A percentile compares a stretch with the other conserved stretches of the same genome.
Evolutionary conservation across 306 rosid species (phyloP).

Genomic region (Ormosia semicastrata): DNA sequence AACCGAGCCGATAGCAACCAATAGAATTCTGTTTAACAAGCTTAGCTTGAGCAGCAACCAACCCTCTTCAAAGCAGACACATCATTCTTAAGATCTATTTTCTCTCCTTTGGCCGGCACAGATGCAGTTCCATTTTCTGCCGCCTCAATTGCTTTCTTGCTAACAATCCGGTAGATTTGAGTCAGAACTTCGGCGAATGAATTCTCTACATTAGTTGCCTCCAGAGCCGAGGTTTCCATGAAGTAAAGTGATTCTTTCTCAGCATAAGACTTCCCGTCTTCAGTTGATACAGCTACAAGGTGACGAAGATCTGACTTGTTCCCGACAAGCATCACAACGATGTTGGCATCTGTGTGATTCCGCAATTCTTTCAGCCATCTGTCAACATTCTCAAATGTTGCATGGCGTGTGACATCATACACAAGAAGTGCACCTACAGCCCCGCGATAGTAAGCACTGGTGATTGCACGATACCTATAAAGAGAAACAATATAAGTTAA

Average conservation of each 20-base stretch:
- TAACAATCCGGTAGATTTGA: slow-evolving; percentile 54
- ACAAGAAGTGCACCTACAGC: slow-evolving; percentile 79
- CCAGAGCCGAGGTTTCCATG: slow-evolving; percentile 80
- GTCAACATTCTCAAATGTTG: slow-evolving; percentile 70
- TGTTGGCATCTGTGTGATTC: slow-evolving; percentile 72
- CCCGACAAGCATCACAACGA: slow-evolving; percentile 76
- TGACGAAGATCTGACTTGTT: slow-evolving; percentile 79
- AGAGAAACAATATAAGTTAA: neutral
- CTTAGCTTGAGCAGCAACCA: slow-evolving; percentile 69
- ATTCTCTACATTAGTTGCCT: slow-evolving; percentile 65
- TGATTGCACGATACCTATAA: slow-evolving; percentile 71
- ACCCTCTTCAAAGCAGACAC: slow-evolving; percentile 57
- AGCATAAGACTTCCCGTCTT: slow-evolving; percentile 64
- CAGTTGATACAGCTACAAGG: slow-evolving; percentile 69
- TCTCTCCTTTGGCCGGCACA: slow-evolving; percentile 65
- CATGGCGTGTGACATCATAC: slow-evolving; percentile 66
- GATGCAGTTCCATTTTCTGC: slow-evolving; percentile 62
- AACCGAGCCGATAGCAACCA: slow-evolving; percentile 4
- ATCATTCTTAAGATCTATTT: slow-evolving; percentile 57
- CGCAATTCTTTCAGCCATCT: slow-evolving; percentile 73
- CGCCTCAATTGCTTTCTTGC: slow-evolving; percentile 65
- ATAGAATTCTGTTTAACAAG: neutral
- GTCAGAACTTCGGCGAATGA: slow-evolving; percentile 68
- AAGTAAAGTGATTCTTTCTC: slow-evolving; percentile 70
- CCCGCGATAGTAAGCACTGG: slow-evolving; percentile 76